Conservation (phyloP, 1,139 yeast species). For the Candida sp. region DNA sequence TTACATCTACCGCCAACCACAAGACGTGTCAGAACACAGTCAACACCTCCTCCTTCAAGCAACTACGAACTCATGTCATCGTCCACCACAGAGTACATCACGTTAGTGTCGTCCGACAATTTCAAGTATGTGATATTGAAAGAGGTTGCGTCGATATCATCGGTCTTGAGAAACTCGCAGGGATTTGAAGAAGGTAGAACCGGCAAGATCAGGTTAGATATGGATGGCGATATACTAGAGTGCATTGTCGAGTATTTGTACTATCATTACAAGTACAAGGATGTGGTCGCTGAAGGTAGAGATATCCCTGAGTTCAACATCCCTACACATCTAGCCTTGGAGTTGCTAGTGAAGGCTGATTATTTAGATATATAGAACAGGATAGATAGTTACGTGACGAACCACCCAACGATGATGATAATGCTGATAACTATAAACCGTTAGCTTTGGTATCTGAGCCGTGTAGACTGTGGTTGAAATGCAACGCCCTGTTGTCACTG, state of each 20-base stretch:
- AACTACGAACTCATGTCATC: not conserved
- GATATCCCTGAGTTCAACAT: constrained; percentile 85
- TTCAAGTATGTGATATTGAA: constrained; percentile 65
- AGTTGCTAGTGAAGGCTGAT: constrained; percentile 90
- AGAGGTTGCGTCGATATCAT: constrained; percentile 85
- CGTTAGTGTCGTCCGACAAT: constrained; percentile 78
- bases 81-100: constrained; percentile 51
- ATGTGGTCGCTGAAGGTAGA: constrained; percentile 50
- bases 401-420: too few relatives aligned
- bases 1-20: not conserved
- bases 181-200: constrained; percentile 59
- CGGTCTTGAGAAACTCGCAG: constrained; percentile 75
- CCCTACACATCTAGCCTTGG: constrained; percentile 94
- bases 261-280: constrained; percentile 73
- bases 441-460: not conserved
- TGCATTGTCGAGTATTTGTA: constrained; percentile 88
- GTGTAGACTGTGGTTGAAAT: not conserved
- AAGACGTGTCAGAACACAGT: constrained; percentile 1
- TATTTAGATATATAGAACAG: constrained; percentile 62
- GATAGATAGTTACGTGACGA: not conserved
- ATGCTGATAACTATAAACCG: too few relatives aligned
- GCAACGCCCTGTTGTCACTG: not conserved
- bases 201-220: constrained; percentile 57
- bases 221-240: constrained; percentile 75
- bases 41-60: not conserved